Evolutionary conservation across 805 yeast genomes (phyloP), one percentile per base, ranked within the genome.

Genomic region (Candida fluviatilis): DNA sequence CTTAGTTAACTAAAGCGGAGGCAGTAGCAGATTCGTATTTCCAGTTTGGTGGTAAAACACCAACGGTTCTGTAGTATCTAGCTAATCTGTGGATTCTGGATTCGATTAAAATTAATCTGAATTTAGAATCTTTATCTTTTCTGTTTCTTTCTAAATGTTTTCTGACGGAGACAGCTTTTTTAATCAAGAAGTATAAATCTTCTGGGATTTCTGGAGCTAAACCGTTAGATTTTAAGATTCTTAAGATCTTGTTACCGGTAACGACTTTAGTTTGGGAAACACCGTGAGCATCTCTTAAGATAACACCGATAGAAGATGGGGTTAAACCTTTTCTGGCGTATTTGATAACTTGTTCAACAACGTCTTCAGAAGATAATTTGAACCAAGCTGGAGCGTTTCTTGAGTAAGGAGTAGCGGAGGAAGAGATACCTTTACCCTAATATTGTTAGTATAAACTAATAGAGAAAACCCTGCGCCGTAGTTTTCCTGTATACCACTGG

Each of bases 71-170:
- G 96, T 93, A 93, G 95, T 93, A 93, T 81, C 99, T 87, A 61
- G 99, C 96, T 71, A 93, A 86, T 84, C 99, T 91, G 95, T 93
- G 99, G 80, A 93, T 93, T 89, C 99, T 90, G 55, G 98, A 91
- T 81, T 93, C 99, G 74, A 93, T 90, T 75, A 93, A 84, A 93
- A 93, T 93, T 69, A 93, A 88, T 84, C 99, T 88, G 95, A 93
- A 93, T 80, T 93, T 93, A 62, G 99, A 93, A 79, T 93, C 99
- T 84, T 93, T 91, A 80, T 93, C 99, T 84, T 93, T 93, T 87
- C 99, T 90, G 97, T 93, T 93, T 78, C 95, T 87, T 80, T 93
- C 99, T 71, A 93, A 84, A 78, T 93, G 99, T 87, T 93, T 93
- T 89, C 99, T 93, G 75, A 95, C 96, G 57, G 97, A 68, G 66